Evolutionary conservation across 305 asterid species (phyloP).

Genomic region (Caryopteris hybrid): DNA sequence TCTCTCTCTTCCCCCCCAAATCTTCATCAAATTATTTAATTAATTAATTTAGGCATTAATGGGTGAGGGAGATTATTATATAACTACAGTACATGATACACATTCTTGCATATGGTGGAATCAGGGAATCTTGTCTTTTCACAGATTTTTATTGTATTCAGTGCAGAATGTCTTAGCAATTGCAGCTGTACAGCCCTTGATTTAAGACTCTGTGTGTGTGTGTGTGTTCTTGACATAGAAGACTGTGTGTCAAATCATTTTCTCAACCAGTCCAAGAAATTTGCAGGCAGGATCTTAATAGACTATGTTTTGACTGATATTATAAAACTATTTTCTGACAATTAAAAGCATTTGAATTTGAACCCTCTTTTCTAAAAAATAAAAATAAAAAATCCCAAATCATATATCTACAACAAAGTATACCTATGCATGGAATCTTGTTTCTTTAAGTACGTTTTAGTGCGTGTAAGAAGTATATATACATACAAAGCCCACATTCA

Average conservation of each 20-base stretch:
- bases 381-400: too few species aligned
- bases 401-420: not conserved
- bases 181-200: conserved; percentile 5
- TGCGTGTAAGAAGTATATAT: not conserved
- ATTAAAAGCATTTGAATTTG: not conserved
- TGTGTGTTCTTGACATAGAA: conserved; percentile 17
- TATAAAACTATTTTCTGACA: not conserved
- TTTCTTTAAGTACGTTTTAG: not conserved
- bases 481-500: not conserved
- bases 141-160: conserved; percentile 34
- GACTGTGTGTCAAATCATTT: conserved; percentile 40
- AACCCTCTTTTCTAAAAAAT: not conserved
- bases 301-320: conserved; percentile 41
- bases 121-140: conserved; percentile 26
- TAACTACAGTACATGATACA: not conserved
- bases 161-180: conserved; percentile 39
- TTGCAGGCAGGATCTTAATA: conserved; percentile 19
- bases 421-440: conserved; percentile 5
- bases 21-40: not conserved
- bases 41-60: not conserved
- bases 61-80: not conserved
- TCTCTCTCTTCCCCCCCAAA: not conserved
- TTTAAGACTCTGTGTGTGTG: not conserved
- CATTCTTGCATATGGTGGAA: conserved; percentile 13
- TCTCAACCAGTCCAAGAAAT: conserved; percentile 25